Evolutionary conservation across 1,284 basidiomycete species (phyloP).

Genomic region (Pseudozyma sp.): DNA sequence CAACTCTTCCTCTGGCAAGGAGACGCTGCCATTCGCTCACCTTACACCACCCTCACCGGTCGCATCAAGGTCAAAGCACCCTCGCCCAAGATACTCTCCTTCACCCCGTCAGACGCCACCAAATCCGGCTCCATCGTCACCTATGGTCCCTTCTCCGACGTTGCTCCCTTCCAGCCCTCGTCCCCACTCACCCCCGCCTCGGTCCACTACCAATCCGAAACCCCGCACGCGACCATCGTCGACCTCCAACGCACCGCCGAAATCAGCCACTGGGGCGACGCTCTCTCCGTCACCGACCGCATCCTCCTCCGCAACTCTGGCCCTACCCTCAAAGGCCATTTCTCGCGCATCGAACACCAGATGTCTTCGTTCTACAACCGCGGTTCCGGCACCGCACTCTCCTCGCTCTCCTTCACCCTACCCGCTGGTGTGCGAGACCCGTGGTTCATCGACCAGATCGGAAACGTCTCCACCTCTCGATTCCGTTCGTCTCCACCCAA

Average conservation of each 20-base stretch:
- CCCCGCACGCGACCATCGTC: slow-evolving; percentile 81
- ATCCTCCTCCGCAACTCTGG: slow-evolving; percentile 87
- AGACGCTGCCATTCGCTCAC: slow-evolving; percentile 81
- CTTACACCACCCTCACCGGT: slow-evolving; percentile 83
- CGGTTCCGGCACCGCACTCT: slow-evolving; percentile 77
- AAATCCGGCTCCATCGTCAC: slow-evolving; percentile 84
- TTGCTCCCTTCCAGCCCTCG: slow-evolving; percentile 72
- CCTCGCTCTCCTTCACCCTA: slow-evolving; percentile 76
- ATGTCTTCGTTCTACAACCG: slow-evolving; percentile 76
- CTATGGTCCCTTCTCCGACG: slow-evolving; percentile 85
- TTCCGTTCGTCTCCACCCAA: slow-evolving; percentile 75
- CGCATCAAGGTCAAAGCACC: slow-evolving; percentile 77
- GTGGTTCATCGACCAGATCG: slow-evolving; percentile 73
- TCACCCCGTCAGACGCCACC: slow-evolving; percentile 72
- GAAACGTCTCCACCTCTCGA: slow-evolving; percentile 94
- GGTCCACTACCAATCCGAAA: slow-evolving; percentile 84
- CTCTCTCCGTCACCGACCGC: slow-evolving; percentile 91
- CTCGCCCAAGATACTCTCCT: slow-evolving; percentile 42
- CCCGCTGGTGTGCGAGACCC: slow-evolving; percentile 35
- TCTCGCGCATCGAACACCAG: slow-evolving; percentile 91
- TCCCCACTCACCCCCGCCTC: slow-evolving; percentile 69
- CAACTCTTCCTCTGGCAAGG: slow-evolving; percentile 83
- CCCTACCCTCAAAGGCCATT: slow-evolving; percentile 91
- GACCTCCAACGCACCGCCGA: slow-evolving; percentile 83
- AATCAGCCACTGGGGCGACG: slow-evolving; percentile 96